These are phyloP conservation scores for Cynanchum wilfordii DNA, from an alignment of 257 asterid species.

Conservation along the genomic window DNA sequence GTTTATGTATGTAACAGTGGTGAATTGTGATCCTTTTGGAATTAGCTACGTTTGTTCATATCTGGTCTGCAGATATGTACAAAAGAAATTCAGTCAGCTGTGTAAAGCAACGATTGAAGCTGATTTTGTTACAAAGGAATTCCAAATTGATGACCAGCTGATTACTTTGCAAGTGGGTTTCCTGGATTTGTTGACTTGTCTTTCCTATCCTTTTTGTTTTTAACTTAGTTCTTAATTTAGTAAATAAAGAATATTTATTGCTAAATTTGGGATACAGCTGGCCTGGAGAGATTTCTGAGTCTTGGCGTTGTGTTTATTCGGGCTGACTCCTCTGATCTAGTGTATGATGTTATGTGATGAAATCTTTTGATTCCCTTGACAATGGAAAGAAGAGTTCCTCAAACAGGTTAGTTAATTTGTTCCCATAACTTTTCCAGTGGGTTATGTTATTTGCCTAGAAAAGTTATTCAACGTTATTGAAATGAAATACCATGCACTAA, in stretches of 20 bases:
- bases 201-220: not conserved
- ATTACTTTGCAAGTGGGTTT: conserved; percentile 82
- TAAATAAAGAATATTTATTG: conserved; percentile 13
- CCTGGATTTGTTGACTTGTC: not conserved
- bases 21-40: not conserved
- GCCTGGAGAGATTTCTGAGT: conserved; percentile 97
- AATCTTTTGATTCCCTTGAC: conserved; percentile 85
- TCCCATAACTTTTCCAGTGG: not conserved
- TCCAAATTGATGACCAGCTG: conserved; percentile 82
- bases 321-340: conserved; percentile 92
- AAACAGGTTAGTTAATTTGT: conserved; percentile 59
- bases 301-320: conserved; percentile 91
- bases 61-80: conserved; percentile 62
- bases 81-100: conserved; percentile 92
- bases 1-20: not conserved
- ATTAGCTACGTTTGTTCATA: conserved; percentile 28
- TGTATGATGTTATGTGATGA: conserved; percentile 81
- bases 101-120: conserved; percentile 98
- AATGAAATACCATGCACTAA: not conserved
- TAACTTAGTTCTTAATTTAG: not conserved
- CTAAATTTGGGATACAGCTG: conserved; percentile 97
- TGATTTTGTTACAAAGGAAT: conserved; percentile 93
- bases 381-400: conserved; percentile 97
- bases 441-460: not conserved
- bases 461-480: not conserved